Base-by-base conservation (phyloP, 2,329 filamentous ascomycete species). In the Plenodomus tracheiphilus region DNA sequence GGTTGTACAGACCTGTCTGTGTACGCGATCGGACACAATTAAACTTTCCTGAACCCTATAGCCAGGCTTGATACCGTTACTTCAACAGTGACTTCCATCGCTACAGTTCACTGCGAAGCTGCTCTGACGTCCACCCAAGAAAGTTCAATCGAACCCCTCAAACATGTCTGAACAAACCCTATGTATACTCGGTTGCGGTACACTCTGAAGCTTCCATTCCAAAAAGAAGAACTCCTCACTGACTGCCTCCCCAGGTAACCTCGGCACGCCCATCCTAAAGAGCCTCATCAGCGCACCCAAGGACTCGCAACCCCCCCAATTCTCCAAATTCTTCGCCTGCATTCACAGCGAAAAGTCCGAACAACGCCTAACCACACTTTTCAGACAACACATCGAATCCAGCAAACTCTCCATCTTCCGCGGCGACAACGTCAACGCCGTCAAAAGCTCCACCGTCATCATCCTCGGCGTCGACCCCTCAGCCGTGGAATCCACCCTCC, bases 381-480 rank as follows among this genome's bases (percentile, higher is more conserved):
- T 77, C 43, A n/a, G 61, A 3, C 19, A 64, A 2, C 59, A 71
- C 15, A 47, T 47, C 11, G 41, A 56, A n/a, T 51, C 55, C 0
- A 48, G 70, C 16, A 64, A 67, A 37, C 47, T 74, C 7, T 56
- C 70, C 1, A 60, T 74, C 2, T 65, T 65, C 3, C 68, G 71
- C 5, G 66, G 70, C 1, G 69, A 73, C 42, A 72, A 70, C 25
- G 57, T 69, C 34, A 58, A 62, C 11, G 76, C 75, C 2, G 61
- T 71, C 0, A 47, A 68, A 17, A 49, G 60, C 1, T 69, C 77
- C 3, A 64, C 76, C 10, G 69, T 80, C 1, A 51, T 80, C 1
- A 70, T 82, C 1, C 66, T 82, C 1, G 79, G 67, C 2, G 73
- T 76, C 2, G 77, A 81, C 36, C 80, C 80, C 0, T 62, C 73